Evolutionary conservation across 2,329 filamentous ascomycete species (phyloP).

Genomic region (Pseudogymnoascus destructans): DNA sequence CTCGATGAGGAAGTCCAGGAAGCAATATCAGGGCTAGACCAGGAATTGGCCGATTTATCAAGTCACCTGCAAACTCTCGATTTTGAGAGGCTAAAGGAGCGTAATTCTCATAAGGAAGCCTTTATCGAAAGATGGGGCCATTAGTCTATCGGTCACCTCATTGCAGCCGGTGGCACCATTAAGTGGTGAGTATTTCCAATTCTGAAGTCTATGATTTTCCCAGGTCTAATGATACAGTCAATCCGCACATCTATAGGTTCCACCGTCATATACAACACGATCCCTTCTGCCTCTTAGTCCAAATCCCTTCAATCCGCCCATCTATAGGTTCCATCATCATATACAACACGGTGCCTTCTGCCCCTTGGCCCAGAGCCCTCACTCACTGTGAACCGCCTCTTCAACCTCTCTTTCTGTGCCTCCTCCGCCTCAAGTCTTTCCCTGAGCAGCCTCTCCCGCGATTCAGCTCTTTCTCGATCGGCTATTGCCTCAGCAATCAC

Average conservation of each 20-base stretch:
- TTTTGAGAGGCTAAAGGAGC: slow-evolving; percentile 27
- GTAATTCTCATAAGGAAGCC: slow-evolving; percentile 37
- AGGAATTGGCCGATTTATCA: slow-evolving; percentile 30
- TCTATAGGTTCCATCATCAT: slow-evolving; percentile 23
- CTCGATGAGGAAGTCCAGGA: slow-evolving; percentile 40
- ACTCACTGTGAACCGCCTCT: slow-evolving; percentile 17
- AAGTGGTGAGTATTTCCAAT: not conserved
- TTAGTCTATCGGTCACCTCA: not conserved
- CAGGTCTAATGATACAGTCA: slow-evolving; percentile 1
- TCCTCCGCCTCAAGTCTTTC: slow-evolving; percentile 15
- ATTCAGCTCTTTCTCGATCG: not conserved
- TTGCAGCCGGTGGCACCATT: not conserved
- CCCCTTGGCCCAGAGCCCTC: slow-evolving; percentile 18
- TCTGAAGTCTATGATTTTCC: not conserved
- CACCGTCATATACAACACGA: slow-evolving; percentile 22
- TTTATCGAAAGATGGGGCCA: slow-evolving; percentile 33
- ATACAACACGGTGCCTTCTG: slow-evolving; percentile 20
- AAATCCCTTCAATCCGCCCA: slow-evolving; percentile 19
- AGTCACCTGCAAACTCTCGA: slow-evolving; percentile 25
- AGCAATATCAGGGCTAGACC: slow-evolving; percentile 30
- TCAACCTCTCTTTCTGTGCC: slow-evolving; percentile 17
- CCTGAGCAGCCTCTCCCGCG: slow-evolving; percentile 13
- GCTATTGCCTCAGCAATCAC: slow-evolving; percentile 12
- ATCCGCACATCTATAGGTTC: slow-evolving; percentile 16
- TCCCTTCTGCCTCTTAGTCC: slow-evolving; percentile 18